Percentiles rank a stretch among this genome's conserved stretches.
Conservation (phyloP, 106 monocot species). For the Allium fistulosum region DNA sequence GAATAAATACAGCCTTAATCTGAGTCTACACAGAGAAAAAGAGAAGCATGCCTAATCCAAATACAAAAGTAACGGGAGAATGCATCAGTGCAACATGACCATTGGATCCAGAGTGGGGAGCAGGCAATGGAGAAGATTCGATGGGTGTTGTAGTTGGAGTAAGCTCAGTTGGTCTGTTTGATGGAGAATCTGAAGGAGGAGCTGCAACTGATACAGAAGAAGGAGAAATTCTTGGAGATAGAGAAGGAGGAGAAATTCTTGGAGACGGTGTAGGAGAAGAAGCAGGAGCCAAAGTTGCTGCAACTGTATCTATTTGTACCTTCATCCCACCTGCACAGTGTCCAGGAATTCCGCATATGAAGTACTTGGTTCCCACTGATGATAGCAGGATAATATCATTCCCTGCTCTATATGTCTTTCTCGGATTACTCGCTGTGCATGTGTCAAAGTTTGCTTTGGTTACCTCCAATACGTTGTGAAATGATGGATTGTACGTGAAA, state of each 20-base stretch:
- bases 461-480: not conserved
- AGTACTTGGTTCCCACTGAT: not conserved
- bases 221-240: too few species aligned
- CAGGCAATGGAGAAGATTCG: too few species aligned
- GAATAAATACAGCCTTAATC: too few species aligned
- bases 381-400: not conserved
- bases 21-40: too few species aligned
- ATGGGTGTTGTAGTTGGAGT: too few species aligned
- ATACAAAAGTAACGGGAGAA: too few species aligned
- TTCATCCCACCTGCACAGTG: not conserved
- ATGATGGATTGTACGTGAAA: not conserved
- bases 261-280: not conserved
- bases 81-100: too few species aligned
- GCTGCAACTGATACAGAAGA: too few species aligned
- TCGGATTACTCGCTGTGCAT: not conserved
- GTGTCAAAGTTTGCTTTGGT: not conserved
- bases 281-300: not conserved
- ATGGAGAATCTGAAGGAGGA: too few species aligned
- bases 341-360: not conserved
- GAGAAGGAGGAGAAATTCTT: not conserved
- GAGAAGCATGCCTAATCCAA: too few species aligned
- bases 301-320: not conserved
- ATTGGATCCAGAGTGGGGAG: too few species aligned
- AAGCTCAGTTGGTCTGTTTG: too few species aligned
- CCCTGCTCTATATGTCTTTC: not conserved